These are phyloP conservation scores for Xylaria flabelliformis DNA, from an alignment of 495 filamentous ascomycete species.

Conservation along the genomic window DNA sequence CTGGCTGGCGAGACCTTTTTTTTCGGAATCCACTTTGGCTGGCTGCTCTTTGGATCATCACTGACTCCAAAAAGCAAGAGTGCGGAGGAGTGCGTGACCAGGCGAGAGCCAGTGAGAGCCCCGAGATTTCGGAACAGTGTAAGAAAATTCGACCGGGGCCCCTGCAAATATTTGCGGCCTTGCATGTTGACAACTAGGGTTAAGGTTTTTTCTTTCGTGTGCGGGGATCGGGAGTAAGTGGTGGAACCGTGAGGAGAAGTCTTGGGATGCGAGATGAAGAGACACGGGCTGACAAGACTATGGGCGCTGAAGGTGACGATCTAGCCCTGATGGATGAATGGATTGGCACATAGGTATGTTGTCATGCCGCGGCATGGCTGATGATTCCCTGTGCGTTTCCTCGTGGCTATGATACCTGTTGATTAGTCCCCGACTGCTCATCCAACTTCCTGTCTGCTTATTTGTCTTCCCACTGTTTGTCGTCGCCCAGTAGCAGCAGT, in stretches of 20 bases:
- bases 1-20: not conserved
- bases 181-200: conserved; percentile 12
- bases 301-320: conserved; percentile 15
- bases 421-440: conserved; percentile 6
- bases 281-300: conserved; percentile 13
- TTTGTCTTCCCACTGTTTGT: conserved; percentile 17
- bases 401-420: conserved; percentile 16
- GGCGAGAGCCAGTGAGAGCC: conserved; percentile 9
- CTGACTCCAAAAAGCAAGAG: conserved; percentile 6
- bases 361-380: conserved; percentile 3
- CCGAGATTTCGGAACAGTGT: not conserved
- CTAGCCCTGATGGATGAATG: conserved; percentile 17
- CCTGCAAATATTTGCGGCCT: conserved; percentile 22
- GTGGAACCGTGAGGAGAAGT: conserved; percentile 25
- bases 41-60: not conserved
- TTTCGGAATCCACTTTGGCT: not conserved
- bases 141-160: conserved; percentile 13
- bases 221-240: conserved; percentile 12
- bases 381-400: not conserved
- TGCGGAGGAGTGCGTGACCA: conserved; percentile 14
- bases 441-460: not conserved
- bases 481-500: conserved; percentile 9
- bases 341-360: conserved; percentile 13
- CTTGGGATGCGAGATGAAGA: conserved; percentile 1
- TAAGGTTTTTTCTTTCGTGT: not conserved